phyloP scores from a whole-genome alignment of 1,284 basidiomycete genomes.

The Cronartium quercuum region DNA sequence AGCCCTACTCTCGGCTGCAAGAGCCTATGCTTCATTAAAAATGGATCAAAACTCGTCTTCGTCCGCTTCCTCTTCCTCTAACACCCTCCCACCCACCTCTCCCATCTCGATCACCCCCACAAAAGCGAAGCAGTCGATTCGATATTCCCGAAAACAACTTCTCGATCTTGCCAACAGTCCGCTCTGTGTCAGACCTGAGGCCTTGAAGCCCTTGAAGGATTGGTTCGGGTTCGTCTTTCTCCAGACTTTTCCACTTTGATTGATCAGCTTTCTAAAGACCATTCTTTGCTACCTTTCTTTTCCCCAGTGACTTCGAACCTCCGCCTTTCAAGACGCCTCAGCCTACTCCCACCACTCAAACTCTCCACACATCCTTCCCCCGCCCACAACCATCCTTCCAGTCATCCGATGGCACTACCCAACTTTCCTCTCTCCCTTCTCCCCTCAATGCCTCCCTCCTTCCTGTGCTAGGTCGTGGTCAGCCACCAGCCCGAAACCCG shows the following conservation, averaged over 20 bases:
- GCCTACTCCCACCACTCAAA: conserved; percentile 11
- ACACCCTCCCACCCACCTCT: background rate
- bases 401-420: background rate
- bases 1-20: conserved; percentile 36
- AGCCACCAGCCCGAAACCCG: conserved; percentile 37
- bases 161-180: conserved; percentile 29
- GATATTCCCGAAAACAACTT: conserved; percentile 22
- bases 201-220: conserved; percentile 27
- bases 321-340: background rate
- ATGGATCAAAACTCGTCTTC: conserved; percentile 23
- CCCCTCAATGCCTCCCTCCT: conserved; percentile 18
- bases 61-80: background rate
- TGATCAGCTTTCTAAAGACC: background rate
- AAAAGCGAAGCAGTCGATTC: background rate
- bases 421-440: background rate
- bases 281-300: background rate
- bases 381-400: conserved; percentile 2
- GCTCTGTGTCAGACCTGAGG: conserved; percentile 32
- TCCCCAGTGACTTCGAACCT: conserved; percentile 30
- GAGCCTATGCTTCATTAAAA: conserved; percentile 37
- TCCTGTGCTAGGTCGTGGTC: conserved; percentile 22
- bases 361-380: background rate
- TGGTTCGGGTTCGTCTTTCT: conserved; percentile 27
- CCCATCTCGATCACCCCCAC: background rate
- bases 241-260: background rate